Base-by-base conservation (phyloP, 345 rosid species). In the Sisymbrium irio region DNA sequence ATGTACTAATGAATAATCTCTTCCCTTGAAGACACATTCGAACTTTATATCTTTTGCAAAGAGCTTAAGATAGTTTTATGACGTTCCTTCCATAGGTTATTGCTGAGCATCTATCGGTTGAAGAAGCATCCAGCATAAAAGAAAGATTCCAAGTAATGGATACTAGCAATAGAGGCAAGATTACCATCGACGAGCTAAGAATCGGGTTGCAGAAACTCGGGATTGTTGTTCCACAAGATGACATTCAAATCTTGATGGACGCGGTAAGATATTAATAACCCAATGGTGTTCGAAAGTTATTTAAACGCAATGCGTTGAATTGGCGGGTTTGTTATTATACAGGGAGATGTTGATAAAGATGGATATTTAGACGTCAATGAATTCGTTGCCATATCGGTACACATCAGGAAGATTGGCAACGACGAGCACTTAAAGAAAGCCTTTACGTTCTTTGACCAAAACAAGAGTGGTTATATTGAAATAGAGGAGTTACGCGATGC, bases 41-140 rank as follows among this genome's bases (percentile, higher is more conserved):
- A 35, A 1, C 3, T 17, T 3, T 67, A 47, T 36, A 22, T 59
- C 30, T 50, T 18, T 66, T 9, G 32, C 20, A 22, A 22, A 27
- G 3, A 20, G n/a, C 30, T 20, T 4, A 50, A 22, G 30, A 11
- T 50, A 20, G n/a, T 22, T 22, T 50, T 19, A 19, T 49, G 8
- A 17, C 4, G 3, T 65, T 22, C 25, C 28, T 18, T 65, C 42
- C 27, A 54, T 67, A 95, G 99, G 97, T 92, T 45, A 82, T 96
- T 65, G 99, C 99, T 40, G 93, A 96, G 85, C 97, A 90, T 82
- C 82, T 96, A 77, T 89, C 98, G 0, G 90, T 83, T 46, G 98
- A 96, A 81, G 99, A 96, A 84, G 97, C 86, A 18, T 97, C 98
- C 5, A 96, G 94, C 75, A 83, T 96, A 82, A 92, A 78, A 82